Evolutionary conservation across 306 rosid genomes (phyloP), one percentile per base, ranked within the genome.

Genomic region (Cyclanthera cordifolia): DNA sequence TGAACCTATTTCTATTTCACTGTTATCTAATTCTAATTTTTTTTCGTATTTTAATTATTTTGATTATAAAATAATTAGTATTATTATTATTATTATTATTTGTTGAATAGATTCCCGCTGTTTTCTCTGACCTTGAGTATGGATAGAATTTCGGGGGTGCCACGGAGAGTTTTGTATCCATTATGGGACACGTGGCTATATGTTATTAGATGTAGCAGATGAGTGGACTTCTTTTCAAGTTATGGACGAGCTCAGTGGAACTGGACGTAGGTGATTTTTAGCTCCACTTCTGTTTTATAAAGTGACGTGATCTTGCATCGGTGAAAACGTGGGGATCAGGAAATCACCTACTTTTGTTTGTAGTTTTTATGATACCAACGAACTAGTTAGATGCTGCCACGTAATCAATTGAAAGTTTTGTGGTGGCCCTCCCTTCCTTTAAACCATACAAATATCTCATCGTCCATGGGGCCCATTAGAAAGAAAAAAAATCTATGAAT

Each of bases 111-210:
- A 64, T 43, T 64, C 69, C 53, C 69, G 53, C 53, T 13, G 69
- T 64, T 64, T 64, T 41, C 37, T 64, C 69, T 64, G 53, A 64
- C 69, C 69, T 20, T 64, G 20, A 64, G 41, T 64, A 7, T 43
- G 69, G 53, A 64, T 64, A 43, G 10, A 64, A 64, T 64, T 64
- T 64, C 69, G 52, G 69, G n/a, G 53, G 12, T 64, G 69, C 69
- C 69, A 64, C 50, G 14, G 2, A 8, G 41, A 34, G 41, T 34
- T 27, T 64, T 64, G 69, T 34, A 43, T 21, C 20, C 48, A 64
- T 37, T 43, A 21, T 64, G 69, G 69, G 21, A 21, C 19, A 1
- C 69, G 69, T 43, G 69, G 69, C 51, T 5, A 3, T 0, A 20
- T 2, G 0, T 12, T 0, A 43, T 63, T 63, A 51, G 69, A 0